phyloP scores from a whole-genome alignment of 345 rosid genomes.

The Mercurialis annua region DNA sequence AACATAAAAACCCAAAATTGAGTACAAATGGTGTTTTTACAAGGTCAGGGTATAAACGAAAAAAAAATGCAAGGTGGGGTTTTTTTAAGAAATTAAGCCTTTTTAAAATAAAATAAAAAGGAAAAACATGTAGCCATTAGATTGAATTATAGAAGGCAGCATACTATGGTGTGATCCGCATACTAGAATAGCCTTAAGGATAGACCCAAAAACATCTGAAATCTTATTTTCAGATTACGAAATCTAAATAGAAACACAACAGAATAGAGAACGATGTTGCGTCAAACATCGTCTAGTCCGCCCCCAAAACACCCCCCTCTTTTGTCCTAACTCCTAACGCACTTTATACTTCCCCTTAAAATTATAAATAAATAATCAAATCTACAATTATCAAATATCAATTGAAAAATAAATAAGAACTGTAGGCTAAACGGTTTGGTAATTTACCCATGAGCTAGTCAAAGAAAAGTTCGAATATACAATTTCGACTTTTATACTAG shows the following conservation, averaged over 20 bases:
- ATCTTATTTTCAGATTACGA: not conserved
- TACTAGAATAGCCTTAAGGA: not conserved
- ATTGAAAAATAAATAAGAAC: not conserved
- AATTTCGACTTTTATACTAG: too few relatives aligned
- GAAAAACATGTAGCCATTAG: not conserved
- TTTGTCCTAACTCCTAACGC: not conserved
- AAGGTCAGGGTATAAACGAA: too few relatives aligned
- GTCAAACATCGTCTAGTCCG: conserved; percentile 43
- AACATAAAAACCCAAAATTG: too few relatives aligned
- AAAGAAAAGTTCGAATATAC: too few relatives aligned
- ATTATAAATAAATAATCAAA: not conserved
- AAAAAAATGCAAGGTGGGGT: too few relatives aligned
- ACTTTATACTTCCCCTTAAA: not conserved
- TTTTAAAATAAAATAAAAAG: not conserved
- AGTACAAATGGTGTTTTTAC: too few relatives aligned
- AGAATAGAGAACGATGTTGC: conserved; percentile 27
- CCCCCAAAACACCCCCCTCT: conserved; percentile 9
- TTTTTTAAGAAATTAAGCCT: too few relatives aligned
- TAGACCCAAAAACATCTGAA: not conserved
- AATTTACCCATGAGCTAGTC: conserved; percentile 1
- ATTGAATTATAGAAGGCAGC: not conserved
- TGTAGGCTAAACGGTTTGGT: conserved; percentile 26
- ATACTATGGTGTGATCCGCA: not conserved
- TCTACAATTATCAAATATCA: too few relatives aligned
- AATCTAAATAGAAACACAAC: conserved; percentile 16